Evolutionary conservation across 768 basidiomycete species (phyloP).

Genomic region (Boletus eberwhitei): DNA sequence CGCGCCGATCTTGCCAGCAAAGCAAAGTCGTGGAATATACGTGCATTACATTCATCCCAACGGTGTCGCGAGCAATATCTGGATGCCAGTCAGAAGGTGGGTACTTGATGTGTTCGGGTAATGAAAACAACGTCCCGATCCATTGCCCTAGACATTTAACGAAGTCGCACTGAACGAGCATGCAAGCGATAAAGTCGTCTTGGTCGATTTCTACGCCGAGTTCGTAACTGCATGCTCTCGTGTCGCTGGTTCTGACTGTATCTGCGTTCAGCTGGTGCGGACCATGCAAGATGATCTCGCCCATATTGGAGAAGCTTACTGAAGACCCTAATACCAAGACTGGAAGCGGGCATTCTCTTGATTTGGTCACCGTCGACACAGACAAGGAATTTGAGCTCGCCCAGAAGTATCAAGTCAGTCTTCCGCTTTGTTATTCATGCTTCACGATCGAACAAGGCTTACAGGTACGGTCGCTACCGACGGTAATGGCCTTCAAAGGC

Average conservation of each 20-base stretch:
- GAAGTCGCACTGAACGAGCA: conserved; percentile 27
- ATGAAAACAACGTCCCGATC: neutral
- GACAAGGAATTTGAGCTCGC: conserved; percentile 54
- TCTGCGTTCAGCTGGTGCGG: conserved; percentile 62
- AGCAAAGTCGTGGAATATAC: conserved; percentile 23
- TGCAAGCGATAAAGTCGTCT: conserved; percentile 49
- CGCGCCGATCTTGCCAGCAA: conserved; percentile 3
- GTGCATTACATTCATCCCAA: conserved; percentile 42
- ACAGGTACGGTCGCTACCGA: conserved; percentile 74
- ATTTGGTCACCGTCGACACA: conserved; percentile 69
- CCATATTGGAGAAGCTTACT: conserved; percentile 61
- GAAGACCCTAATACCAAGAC: conserved; percentile 41
- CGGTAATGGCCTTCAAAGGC: conserved; percentile 72
- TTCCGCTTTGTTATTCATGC: neutral
- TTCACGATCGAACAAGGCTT: neutral
- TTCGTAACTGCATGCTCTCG: conserved; percentile 34
- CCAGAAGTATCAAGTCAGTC: conserved; percentile 43
- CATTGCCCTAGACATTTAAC: conserved; percentile 34
- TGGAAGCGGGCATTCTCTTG: conserved; percentile 55
- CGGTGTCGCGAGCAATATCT: conserved; percentile 37
- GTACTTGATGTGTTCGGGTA: too few relatives aligned
- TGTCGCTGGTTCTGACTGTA: conserved; percentile 1
- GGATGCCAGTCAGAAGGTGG: conserved; percentile 41
- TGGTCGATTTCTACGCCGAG: conserved; percentile 84
- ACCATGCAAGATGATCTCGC: conserved; percentile 72